Percentiles rank a stretch among this genome's conserved stretches.
Evolutionary conservation across 108 stramenopile genomes (phyloP).

Genomic region (Cyclotella baltica): DNA sequence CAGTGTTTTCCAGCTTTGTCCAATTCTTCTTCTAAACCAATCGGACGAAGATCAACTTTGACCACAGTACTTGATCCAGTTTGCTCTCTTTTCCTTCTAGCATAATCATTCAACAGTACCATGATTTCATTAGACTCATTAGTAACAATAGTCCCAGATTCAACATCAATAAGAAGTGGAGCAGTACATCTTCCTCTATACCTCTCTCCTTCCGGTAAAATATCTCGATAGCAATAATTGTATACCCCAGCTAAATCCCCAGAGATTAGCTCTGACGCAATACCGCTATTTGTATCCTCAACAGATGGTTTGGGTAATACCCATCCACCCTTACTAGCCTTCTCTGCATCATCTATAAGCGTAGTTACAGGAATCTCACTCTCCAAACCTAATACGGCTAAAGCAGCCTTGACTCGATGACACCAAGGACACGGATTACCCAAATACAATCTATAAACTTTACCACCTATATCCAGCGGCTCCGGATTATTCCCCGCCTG

Average conservation of each 20-base stretch:
- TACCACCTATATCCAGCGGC: constrained; percentile 40
- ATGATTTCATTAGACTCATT: constrained; percentile 93
- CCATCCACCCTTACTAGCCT: constrained; percentile 91
- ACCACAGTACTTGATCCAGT: not conserved
- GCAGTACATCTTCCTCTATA: constrained; percentile 89
- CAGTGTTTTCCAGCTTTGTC: constrained; percentile 79
- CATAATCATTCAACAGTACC: constrained; percentile 74
- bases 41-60: constrained; percentile 76
- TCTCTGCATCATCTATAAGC: constrained; percentile 80
- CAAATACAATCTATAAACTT: constrained; percentile 89
- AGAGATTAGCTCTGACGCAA: constrained; percentile 38
- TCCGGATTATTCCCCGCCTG: constrained; percentile 52
- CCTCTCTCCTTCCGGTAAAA: constrained; percentile 41
- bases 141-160: constrained; percentile 77
- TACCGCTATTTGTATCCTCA: not conserved
- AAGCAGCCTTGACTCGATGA: constrained; percentile 59
- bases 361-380: constrained; percentile 64
- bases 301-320: constrained; percentile 54
- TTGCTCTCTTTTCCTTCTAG: constrained; percentile 34
- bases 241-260: constrained; percentile 59
- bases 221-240: constrained; percentile 59
- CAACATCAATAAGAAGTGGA: constrained; percentile 85
- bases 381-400: constrained; percentile 58
- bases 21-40: constrained; percentile 62
- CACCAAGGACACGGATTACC: constrained; percentile 95